Evolutionary conservation across 176 grass and related monocot genomes (phyloP), one percentile per base, ranked within the genome.

Genomic region (Oryza punctata): DNA sequence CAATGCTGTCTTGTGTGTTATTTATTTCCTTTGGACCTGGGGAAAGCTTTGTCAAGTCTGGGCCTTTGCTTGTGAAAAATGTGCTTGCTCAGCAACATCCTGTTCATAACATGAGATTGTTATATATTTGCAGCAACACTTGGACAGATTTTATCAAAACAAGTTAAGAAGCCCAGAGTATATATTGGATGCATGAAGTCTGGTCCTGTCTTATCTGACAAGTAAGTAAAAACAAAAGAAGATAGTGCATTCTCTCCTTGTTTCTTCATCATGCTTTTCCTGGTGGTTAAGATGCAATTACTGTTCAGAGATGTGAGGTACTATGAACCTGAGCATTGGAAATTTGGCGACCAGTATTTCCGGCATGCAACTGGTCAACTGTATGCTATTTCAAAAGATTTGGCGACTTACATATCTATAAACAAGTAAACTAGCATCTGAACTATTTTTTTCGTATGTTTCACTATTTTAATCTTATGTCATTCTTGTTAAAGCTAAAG

Each of bases 121-220:
- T 76, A 73, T 76, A 73, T 10, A 19, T 52, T n/a, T 90, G 72
- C 91, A 97, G 94, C 89, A 12, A 94, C 91, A 78, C 89, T 97
- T 65, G 94, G 94, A 46, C 82, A 88, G 47, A 93, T 91, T 77
- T 88, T 97, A 81, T 87, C 89, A 16, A 94, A 90, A 73, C 88
- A 94, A 70, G 60, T 94, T 79, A 74, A 63, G 29, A 97, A 85
- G 78, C 86, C 88, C 65, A 87, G 95, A 52, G 83, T 97, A 74
- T 97, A 97, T 67, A 97, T 92, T 83, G 95, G 95, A 70, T 97
- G 95, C 90, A 97, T 97, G 95, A 97, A 97, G 47, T 94, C 92
- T 75, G 95, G 95, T 14, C 95, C 92, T 25, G 90, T 97, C 12
- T 75, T 97, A 16, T 83, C 88, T 77, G 84, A 85, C 32, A 97